Evolutionary conservation across 1,284 basidiomycete genomes (phyloP), one percentile per base, ranked within the genome.

Genomic region (Moesziomyces sp.): DNA sequence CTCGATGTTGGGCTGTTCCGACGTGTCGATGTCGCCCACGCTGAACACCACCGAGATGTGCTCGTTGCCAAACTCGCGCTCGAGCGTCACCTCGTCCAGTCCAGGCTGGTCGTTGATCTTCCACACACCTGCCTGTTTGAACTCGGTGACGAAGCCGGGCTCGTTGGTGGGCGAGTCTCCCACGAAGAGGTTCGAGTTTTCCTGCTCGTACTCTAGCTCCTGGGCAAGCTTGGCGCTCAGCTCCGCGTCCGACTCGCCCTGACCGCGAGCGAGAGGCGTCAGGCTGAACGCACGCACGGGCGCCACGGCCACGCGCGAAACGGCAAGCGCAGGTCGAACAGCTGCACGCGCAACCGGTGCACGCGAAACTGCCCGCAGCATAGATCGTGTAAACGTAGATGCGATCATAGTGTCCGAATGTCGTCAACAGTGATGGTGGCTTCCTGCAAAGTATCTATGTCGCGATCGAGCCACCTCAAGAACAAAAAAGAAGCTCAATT

Each of bases 41-140:
- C 66, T 71, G 61, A 83, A 83, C 8, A 82, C 54, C 13, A 84
- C 55, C 19, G 67, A 57, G 58, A 84, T 82, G 63, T 87, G 89
- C 86, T 99, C 95, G 82, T 93, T 94, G 72, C 94, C 95, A 84
- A 94, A 98, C 77, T 90, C 90, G 70, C 95, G 90, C 34, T 86
- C 87, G 35, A 99, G 86, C 21, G 88, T 86, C 40, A 98, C 89
- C 84, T 97, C 95, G 85, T 97, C 95, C 48, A 89, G 88, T 35
- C 91, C 92, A 8, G 87, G 76, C 30, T 85, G 84, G 83, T 97
- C 93, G 71, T 89, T 87, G 77, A 98, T 88, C 89, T 93, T 77
- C 82, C 95, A 97, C 23, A 92, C 85, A 35, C 91, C 91, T 76
- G 90, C 87, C 48, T 86, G 86, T 84, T 90, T 89, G 88, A 97